Conservation (phyloP, 78 protist species). For the Creolimax fragrantissima region DNA sequence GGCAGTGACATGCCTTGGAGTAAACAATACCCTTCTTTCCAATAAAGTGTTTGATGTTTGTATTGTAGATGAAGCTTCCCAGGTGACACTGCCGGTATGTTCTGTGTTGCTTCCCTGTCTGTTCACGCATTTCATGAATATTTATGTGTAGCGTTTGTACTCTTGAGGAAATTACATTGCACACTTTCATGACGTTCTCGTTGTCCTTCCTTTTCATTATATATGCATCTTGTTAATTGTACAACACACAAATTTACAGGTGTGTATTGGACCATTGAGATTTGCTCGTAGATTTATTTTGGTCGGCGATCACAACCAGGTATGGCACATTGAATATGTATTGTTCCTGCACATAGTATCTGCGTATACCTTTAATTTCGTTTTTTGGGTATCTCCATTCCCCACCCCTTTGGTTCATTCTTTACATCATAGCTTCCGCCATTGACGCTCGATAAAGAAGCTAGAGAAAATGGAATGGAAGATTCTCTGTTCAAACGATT, state of each 20-base stretch:
- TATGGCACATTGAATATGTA: background rate
- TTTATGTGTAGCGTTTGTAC: too few species aligned
- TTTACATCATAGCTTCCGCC: slow-evolving; percentile 19
- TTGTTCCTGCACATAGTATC: background rate
- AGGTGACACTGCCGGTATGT: slow-evolving; percentile 48
- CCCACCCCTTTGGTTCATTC: background rate
- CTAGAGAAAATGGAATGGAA: background rate
- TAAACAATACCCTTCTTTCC: background rate
- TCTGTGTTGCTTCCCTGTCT: too few species aligned
- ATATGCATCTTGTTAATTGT: too few species aligned
- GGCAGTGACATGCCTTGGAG: slow-evolving; percentile 33
- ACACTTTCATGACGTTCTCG: too few species aligned
- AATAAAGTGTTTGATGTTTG: slow-evolving; percentile 45
- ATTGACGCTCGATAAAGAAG: slow-evolving; percentile 35
- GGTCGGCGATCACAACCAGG: slow-evolving; percentile 81
- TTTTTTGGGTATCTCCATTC: background rate
- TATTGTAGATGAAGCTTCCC: slow-evolving; percentile 81
- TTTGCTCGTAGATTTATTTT: slow-evolving; percentile 49
- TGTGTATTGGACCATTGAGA: slow-evolving; percentile 54
- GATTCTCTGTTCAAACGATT: slow-evolving; percentile 47
- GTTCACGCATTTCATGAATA: too few species aligned
- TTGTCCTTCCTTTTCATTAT: too few species aligned
- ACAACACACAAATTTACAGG: too few species aligned
- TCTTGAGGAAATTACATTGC: too few species aligned
- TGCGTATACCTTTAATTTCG: background rate